Conservation (phyloP, 495 filamentous ascomycete species). For the Neurospora hispaniola region DNA sequence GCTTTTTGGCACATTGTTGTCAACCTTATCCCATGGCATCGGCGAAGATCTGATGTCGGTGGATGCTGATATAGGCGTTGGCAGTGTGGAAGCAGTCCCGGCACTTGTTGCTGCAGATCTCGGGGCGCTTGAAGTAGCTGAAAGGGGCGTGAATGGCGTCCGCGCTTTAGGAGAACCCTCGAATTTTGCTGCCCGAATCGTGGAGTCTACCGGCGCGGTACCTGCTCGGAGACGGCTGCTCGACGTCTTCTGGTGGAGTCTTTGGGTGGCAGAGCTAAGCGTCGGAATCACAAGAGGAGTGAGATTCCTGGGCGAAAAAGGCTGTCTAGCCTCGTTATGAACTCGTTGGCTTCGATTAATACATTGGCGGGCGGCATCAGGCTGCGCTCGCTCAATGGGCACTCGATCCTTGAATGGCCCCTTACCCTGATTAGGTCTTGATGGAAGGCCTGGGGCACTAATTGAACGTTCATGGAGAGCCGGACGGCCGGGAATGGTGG, state of each 20-base stretch:
- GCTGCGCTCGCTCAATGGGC: slow-evolving; percentile 20
- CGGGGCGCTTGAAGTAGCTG: slow-evolving; percentile 27
- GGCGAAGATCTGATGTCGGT: slow-evolving; percentile 31
- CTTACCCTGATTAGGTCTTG: slow-evolving; percentile 34
- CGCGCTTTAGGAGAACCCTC: slow-evolving; percentile 37
- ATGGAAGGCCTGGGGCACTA: slow-evolving; percentile 47
- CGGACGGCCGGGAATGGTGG: slow-evolving; percentile 62
- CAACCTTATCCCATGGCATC: slow-evolving; percentile 33
- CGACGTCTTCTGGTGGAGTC: slow-evolving; percentile 28
- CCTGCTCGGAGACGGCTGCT: slow-evolving; percentile 29
- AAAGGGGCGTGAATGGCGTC: slow-evolving; percentile 34
- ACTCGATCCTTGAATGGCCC: slow-evolving; percentile 19
- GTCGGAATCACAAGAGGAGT: slow-evolving; percentile 41
- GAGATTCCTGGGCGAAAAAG: slow-evolving; percentile 40
- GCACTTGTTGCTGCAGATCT: slow-evolving; percentile 31
- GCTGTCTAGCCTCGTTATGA: slow-evolving; percentile 20
- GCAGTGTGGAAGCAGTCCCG: slow-evolving; percentile 31
- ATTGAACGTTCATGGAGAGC: slow-evolving; percentile 57
- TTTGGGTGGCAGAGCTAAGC: slow-evolving; percentile 23
- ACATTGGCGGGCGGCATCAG: slow-evolving; percentile 2
- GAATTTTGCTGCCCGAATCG: slow-evolving; percentile 21
- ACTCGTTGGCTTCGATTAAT: slow-evolving; percentile 11
- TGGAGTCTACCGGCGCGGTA: slow-evolving; percentile 25
- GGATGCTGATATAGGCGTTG: slow-evolving; percentile 37
- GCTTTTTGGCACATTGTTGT: slow-evolving; percentile 5